Conservation (phyloP, 345 rosid species). For the Salix purpurea region DNA sequence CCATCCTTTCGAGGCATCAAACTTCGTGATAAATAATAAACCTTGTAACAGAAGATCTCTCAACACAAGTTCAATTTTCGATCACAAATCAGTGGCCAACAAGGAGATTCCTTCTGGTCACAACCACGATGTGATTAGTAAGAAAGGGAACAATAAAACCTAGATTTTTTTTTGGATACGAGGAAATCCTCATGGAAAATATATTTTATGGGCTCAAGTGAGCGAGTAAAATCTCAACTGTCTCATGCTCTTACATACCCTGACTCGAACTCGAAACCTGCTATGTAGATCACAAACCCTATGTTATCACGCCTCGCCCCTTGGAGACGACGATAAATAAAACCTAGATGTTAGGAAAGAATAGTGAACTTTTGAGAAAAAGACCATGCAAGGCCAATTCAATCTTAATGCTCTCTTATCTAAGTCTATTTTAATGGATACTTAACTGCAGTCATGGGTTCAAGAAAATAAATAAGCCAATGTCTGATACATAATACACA, state of each 20-base stretch:
- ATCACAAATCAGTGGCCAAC: background rate
- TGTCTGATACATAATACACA: constrained; percentile 37
- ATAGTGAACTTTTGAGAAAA: background rate
- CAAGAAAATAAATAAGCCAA: constrained; percentile 23
- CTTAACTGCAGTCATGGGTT: constrained; percentile 26
- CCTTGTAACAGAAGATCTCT: background rate
- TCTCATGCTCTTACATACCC: no score
- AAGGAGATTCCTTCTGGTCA: background rate
- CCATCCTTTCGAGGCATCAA: background rate
- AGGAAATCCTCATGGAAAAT: no score
- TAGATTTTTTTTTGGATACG: background rate
- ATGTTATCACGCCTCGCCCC: no score
- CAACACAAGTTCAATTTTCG: background rate
- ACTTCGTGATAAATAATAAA: no score
- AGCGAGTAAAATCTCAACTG: no score
- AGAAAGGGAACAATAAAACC: background rate
- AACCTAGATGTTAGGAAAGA: background rate
- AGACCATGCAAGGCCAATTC: constrained; percentile 15
- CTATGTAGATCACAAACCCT: no score
- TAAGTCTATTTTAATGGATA: constrained; percentile 13
- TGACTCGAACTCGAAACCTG: no score
- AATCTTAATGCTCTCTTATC: constrained; percentile 23
- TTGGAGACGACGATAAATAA: background rate
- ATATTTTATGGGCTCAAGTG: no score
- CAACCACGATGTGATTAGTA: background rate